These are phyloP conservation scores for Tolypocladium amazonense DNA, from an alignment of 2,329 filamentous ascomycete genomes.

Conservation along the genomic window DNA sequence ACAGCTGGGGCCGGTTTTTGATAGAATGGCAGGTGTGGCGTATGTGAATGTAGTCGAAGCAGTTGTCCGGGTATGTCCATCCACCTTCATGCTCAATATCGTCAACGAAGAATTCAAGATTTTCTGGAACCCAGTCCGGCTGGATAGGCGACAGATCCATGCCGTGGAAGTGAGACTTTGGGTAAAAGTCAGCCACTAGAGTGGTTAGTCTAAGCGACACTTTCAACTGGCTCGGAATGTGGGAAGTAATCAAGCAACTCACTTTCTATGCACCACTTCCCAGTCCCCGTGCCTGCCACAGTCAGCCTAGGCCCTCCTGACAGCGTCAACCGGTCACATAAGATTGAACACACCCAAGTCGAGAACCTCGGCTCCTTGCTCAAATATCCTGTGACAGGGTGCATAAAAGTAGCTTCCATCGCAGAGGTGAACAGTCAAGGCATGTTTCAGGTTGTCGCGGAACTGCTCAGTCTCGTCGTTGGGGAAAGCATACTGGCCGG, in stretches of 20 bases:
- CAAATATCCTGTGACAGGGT: constrained; percentile 27
- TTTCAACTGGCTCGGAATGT: not conserved
- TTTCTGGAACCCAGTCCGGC: constrained; percentile 38
- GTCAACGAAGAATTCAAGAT: constrained; percentile 40
- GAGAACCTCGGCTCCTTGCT: constrained; percentile 29
- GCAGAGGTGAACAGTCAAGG: constrained; percentile 26
- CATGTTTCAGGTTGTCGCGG: constrained; percentile 30
- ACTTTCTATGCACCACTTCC: constrained; percentile 40
- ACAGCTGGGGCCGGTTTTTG: constrained; percentile 26
- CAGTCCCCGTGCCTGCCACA: constrained; percentile 36
- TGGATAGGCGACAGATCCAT: constrained; percentile 43
- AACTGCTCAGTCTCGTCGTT: constrained; percentile 32
- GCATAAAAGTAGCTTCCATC: constrained; percentile 31
- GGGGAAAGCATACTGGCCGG: constrained; percentile 30
- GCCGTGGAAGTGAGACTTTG: constrained; percentile 31
- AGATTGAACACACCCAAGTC: constrained; percentile 30
- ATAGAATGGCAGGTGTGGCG: constrained; percentile 36
- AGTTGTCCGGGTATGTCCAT: constrained; percentile 33
- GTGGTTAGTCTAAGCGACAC: not conserved
- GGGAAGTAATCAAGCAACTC: constrained; percentile 13
- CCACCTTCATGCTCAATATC: constrained; percentile 40
- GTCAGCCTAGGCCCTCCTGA: not conserved
- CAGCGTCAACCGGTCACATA: not conserved
- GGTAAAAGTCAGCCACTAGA: constrained; percentile 36
- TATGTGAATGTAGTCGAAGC: constrained; percentile 39